Base-by-base conservation (phyloP, 805 yeast species). In the Candida sonorensis region DNA sequence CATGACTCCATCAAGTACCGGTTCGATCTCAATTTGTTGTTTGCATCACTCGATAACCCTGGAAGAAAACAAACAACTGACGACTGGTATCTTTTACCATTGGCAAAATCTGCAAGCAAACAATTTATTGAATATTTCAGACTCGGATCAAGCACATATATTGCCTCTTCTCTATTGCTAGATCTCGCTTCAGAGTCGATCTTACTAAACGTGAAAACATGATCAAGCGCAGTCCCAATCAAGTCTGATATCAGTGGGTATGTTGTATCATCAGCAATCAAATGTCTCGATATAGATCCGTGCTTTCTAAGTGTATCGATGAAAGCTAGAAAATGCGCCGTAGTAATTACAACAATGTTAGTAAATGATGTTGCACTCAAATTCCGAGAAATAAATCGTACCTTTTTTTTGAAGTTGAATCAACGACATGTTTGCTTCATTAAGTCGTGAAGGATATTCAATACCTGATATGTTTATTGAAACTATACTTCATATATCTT, bases 31-130 rank as follows among this genome's bases (percentile, higher is more conserved):
- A 53, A 33, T 19, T 23, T 28, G 5, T 29, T 34, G 13, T 34
- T 32, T 15, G 23, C 24, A 3, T 35, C 18, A 14, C 35, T 35
- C 2, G 60, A 57, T 19, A 69, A 46, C 2, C 79, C 79, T 0
- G 94, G 88, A 10, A 83, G 58, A 45, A 90, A 77, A 38, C 82
- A 69, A 5, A 85, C 68, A 52, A 82, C 79, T 1, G 88, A 88
- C 26, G 67, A 70, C 34, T 75, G 75, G 59, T 88, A 92, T 35
- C 94, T 69, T n/a, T 72, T 63, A 1, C 90, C 81, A 14, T 65
- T 62, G 8, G 69, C 55, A 42, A 69, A 82, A 56, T 92, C 98
- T 0, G 88, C 77, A 29, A 75, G 57, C 14, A 92, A 66, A 57
- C 97, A 88, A 36, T 78, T 80, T 36, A 86, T 59, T 23, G 80